Evolutionary conservation across 2,329 filamentous ascomycete genomes (phyloP), one percentile per base, ranked within the genome.

Genomic region (Whalleya microplaca): DNA sequence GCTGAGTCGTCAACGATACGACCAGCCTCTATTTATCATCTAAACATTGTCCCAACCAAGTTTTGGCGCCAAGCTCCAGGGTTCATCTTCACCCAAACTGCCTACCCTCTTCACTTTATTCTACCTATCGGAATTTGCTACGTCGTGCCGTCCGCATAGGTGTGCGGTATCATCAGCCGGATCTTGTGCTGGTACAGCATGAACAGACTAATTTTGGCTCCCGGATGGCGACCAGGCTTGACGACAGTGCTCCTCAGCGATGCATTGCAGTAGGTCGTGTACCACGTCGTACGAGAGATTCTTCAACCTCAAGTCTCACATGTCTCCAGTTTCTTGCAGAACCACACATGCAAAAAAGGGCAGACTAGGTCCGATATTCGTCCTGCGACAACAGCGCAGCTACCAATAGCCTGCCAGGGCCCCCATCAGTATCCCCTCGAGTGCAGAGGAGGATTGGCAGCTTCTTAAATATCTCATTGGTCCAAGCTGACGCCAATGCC

Each of bases 211-310:
- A 37, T 37, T 37, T 37, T 37, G 32, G 32, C 32, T 12, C 32
- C 14, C 3, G n/a, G 32, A 37, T 37, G 32, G 32, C 14, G 32
- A 16, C 32, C 14, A 37, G 32, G 32, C 32, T 37, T 37, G 32
- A 37, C 32, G 32, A 37, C 32, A 37, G 5, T 44, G 32, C 41
- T 55, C 45, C 40, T 45, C 43, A 55, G 45, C 55, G 29, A 55
- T 55, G 32, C 21, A 44, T 23, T 21, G 50, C 43, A 45, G 48
- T 49, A 41, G 43, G 37, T 16, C 14, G 10, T 37, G 32, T 37
- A 37, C 32, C 5, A 37, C 32, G 57, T 62, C 57, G 60, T 60
- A 60, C 60, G 52, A 56, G 54, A 58, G 32, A 40, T 41, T 56
- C 45, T 40, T 55, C 47, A 55, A 47, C 41, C 55, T 62, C 16